Evolutionary conservation across 2,329 filamentous ascomycete species (phyloP), one percentile per base, ranked within the genome.

Genomic region (Penicillium sp.): DNA sequence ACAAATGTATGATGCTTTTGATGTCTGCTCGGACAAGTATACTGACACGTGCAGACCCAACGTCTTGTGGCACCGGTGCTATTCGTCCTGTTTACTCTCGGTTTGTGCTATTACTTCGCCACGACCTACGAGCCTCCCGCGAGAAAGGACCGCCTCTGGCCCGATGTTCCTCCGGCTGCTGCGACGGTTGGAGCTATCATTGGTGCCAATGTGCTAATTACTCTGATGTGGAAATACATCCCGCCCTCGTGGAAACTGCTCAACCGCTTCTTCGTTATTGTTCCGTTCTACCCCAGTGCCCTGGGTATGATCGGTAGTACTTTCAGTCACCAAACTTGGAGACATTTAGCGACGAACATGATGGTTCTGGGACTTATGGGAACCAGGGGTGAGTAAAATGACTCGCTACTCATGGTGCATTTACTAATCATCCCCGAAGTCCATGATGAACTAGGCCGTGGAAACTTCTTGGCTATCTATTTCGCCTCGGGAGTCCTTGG

Each of bases 291-390:
- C 49, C 80, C 80, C 1, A 71, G 73, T 47, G 70, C 77, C 7
- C 47, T 75, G 6, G 75, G 76, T 49, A 65, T 79, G 43, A 52
- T 84, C 4, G 74, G 77, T 14, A 77, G 75, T 56, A 65, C 74
- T 9, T 82, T 83, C 64, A 77, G 75, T 46, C 81, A 84, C 62
- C 74, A 81, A 40, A 67, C 70, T 6, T 60, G 76, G 43, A 61
- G 61, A 37, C 81, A 84, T 61, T 58, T 80, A 4, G 62, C 70
- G 16, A 62, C 64, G 10, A 84, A 84, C 58, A 77, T 81, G 69
- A 56, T 75, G 40, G 67, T 74, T 23, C 60, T 84, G 24, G 76
- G 71, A 65, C 67, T 80, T 45, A 72, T 82, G 45, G 80, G 79
- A 1, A 72, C 74, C 28, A 66, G 68, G 48, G 64, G 73, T 74